Evolutionary conservation across 495 filamentous ascomycete species (phyloP), one percentile per base, ranked within the genome.

Genomic region (Geopyxis carbonaria): DNA sequence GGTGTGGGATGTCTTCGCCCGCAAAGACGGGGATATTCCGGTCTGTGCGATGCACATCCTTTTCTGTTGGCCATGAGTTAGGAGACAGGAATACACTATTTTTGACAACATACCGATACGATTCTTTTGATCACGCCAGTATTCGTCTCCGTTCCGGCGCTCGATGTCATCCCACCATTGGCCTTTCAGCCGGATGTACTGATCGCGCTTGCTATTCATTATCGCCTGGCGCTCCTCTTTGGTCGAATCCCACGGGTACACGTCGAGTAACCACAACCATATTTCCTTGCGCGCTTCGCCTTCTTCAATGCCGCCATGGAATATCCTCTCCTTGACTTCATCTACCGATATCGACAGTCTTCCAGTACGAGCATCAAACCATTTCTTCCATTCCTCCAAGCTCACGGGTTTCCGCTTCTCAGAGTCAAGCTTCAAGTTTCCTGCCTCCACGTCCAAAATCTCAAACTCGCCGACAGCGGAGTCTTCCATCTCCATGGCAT

Each of bases 21-120:
- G 83, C 78, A 49, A 95, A 97, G 5, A 97, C 76, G 5, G 84
- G 81, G 34, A 94, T 79, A 22, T 72, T 80, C 33, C 89, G 79
- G 57, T 97, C 89, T 41, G 89, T 97, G 46, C 89, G 78, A 59
- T 97, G 89, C 25, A 95, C 91, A 56, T 95, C 89, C 55, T 97
- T 97, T 51, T 97, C 89, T 93, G 63, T 51, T 53, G 63, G 61
- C 57, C 55, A 61, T 50, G 56, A 63, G 62, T 59, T 57, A 35
- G 24, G 34, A 38, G 29, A 34, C 34, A 38, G 37, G 28, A 19
- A 38, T 10, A 25, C 10, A n/a, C 16, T 2, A 9, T 18, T 11
- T 2, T 14, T 22, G 23, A 40, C 31, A 14, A 53, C 69, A 63
- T 75, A 93, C 87, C 87, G 55, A 97, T 97, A 31, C 89, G 69